Conservation (phyloP, 2,329 filamentous ascomycete species). For the Pseudogymnoascus sp. region DNA sequence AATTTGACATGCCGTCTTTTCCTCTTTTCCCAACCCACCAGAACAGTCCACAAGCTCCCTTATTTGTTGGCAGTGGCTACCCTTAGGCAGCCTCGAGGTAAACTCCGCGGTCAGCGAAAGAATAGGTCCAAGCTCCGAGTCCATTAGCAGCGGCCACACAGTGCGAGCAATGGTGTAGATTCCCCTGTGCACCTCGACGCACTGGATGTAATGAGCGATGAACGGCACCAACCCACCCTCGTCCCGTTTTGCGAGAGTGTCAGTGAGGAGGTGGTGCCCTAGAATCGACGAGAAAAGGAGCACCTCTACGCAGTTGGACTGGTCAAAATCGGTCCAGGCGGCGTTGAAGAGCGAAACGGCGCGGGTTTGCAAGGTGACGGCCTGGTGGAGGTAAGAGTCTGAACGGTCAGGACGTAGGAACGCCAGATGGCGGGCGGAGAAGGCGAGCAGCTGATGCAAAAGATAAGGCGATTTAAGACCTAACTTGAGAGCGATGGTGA, state of each 20-base stretch:
- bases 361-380: slow-evolving; percentile 28
- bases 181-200: slow-evolving; percentile 20
- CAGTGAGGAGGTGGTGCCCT: slow-evolving; percentile 29
- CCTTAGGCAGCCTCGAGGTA: slow-evolving; percentile 17
- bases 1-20: slow-evolving; percentile 22
- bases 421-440: slow-evolving; percentile 30
- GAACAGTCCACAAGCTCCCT: slow-evolving; percentile 19
- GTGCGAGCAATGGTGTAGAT: slow-evolving; percentile 14
- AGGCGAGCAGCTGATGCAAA: slow-evolving; percentile 30
- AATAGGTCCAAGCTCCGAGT: slow-evolving; percentile 23
- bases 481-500: slow-evolving; percentile 19
- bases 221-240: slow-evolving; percentile 21
- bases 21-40: slow-evolving; percentile 14
- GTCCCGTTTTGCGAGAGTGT: slow-evolving; percentile 24
- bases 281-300: slow-evolving; percentile 30
- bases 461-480: slow-evolving; percentile 28
- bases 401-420: slow-evolving; percentile 21
- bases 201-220: slow-evolving; percentile 26
- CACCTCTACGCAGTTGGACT: slow-evolving; percentile 27
- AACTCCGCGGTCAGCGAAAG: slow-evolving; percentile 16
- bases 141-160: slow-evolving; percentile 24
- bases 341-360: slow-evolving; percentile 24
- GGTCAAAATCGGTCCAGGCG: slow-evolving; percentile 17
- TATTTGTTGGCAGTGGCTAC: slow-evolving; percentile 20
- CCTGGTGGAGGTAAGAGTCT: slow-evolving; percentile 20